Base-by-base conservation (phyloP, 805 yeast genomes). In the Metschnikowia gelsemii region DNA sequence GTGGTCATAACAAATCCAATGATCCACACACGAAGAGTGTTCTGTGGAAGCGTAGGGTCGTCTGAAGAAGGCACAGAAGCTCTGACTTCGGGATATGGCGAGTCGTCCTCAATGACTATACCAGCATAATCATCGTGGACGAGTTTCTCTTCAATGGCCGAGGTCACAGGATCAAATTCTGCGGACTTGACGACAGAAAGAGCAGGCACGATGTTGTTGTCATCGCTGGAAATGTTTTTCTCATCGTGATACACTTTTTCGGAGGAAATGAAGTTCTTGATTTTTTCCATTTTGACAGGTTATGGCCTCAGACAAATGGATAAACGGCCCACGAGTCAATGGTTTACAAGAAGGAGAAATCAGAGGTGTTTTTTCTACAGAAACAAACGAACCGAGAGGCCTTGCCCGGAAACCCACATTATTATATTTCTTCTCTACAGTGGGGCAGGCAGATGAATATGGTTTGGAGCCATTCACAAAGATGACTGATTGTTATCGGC, bases 1-100 rank as follows among this genome's bases (percentile, higher is more conserved):
- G 80, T 66, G 28, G 76, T 70, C 57, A 77, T 73, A 8, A 75
- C 51, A 20, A 77, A 57, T 18, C 76, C 77, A 42, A 78, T 49
- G 32, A 68, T 58, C 80, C 81, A 72, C 39, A 80, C 74, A 63
- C 82, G 70, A 59, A 78, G 63, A 36, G 79, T 78, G 51, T 76
- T 79, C 47, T 72, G 71, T 5, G 68, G 68, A 16, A 75, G 55
- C 3, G 68, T 47, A 1, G 74, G 71, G 56, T 79, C 82, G 54
- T 78, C 83, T 8, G 62, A 56, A 8, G 75, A 68, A 6, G 79
- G 74, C 26, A 78, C 78, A 17, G 81, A 75, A 20, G 85, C 76
- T 58, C 87, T 71, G 16, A 81, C 86, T 59, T 81, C 87, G 1
- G 84, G 78, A 55, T 80, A 81, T 8, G 85, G 84, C 16, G 56